A percentile compares a stretch with the other conserved stretches of the same genome.
Evolutionary conservation across 495 filamentous ascomycete genomes (phyloP).

Genomic region (Trichoderma virens): DNA sequence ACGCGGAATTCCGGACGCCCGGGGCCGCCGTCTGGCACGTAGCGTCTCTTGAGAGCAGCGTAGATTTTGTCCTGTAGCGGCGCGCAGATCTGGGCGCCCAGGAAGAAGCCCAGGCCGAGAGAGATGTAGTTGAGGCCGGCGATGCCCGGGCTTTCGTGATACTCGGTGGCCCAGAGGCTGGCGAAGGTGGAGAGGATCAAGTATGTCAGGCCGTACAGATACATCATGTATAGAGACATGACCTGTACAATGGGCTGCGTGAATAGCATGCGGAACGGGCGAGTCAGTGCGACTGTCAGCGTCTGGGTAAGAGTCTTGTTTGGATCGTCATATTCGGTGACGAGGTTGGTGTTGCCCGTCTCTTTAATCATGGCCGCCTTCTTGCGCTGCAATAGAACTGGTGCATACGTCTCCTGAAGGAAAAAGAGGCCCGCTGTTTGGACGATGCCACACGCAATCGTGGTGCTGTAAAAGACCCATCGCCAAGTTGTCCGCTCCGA

Average conservation of each 20-base stretch:
- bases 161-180: slow-evolving; percentile 48
- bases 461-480: slow-evolving; percentile 60
- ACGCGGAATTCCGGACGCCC: slow-evolving; percentile 59
- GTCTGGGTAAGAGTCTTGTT: slow-evolving; percentile 32
- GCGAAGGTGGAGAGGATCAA: slow-evolving; percentile 65
- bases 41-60: slow-evolving; percentile 48
- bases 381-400: slow-evolving; percentile 51
- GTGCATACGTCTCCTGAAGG: slow-evolving; percentile 64
- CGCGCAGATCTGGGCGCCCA: slow-evolving; percentile 55
- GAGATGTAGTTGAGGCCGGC: slow-evolving; percentile 64
- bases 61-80: slow-evolving; percentile 60
- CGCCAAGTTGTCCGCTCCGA: slow-evolving; percentile 61
- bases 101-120: slow-evolving; percentile 61
- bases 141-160: slow-evolving; percentile 53
- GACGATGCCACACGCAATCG: slow-evolving; percentile 54
- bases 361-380: slow-evolving; percentile 51
- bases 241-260: slow-evolving; percentile 55
- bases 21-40: slow-evolving; percentile 34
- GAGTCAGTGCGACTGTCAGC: slow-evolving; percentile 39
- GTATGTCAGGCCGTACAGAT: slow-evolving; percentile 66
- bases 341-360: slow-evolving; percentile 53
- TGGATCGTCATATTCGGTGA: slow-evolving; percentile 53
- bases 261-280: slow-evolving; percentile 49
- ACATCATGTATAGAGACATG: slow-evolving; percentile 41
- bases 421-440: slow-evolving; percentile 58